These are phyloP conservation scores for Fusarium redolens DNA, from an alignment of 2,329 filamentous ascomycete genomes.

Conservation along the genomic window DNA sequence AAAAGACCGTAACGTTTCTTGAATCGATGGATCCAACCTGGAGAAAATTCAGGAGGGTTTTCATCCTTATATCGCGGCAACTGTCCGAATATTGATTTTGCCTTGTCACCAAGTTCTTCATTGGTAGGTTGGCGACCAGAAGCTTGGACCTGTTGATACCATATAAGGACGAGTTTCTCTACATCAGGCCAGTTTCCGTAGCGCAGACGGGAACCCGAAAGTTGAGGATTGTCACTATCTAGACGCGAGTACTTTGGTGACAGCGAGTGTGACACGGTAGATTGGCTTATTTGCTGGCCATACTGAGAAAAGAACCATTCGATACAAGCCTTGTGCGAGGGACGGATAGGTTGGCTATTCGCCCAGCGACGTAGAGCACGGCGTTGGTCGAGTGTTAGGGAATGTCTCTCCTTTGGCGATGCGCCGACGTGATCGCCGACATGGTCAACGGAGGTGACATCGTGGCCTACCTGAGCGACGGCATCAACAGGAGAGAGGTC, in stretches of 20 bases:
- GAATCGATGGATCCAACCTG: slow-evolving; percentile 73
- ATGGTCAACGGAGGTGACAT: slow-evolving; percentile 29
- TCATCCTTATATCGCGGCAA: slow-evolving; percentile 71
- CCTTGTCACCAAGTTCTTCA: slow-evolving; percentile 71
- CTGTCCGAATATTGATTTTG: slow-evolving; percentile 68
- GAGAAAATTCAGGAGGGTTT: slow-evolving; percentile 69
- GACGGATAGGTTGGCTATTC: slow-evolving; percentile 65
- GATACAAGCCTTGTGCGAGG: slow-evolving; percentile 71
- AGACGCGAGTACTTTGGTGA: slow-evolving; percentile 72
- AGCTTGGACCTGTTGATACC: slow-evolving; percentile 64
- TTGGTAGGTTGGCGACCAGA: slow-evolving; percentile 69
- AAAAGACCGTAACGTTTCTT: slow-evolving; percentile 72
- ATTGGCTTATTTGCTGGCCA: slow-evolving; percentile 70
- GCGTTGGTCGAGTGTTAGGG: slow-evolving; percentile 70
- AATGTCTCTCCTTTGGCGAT: slow-evolving; percentile 63
- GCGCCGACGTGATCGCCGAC: slow-evolving; percentile 13
- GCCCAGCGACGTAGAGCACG: slow-evolving; percentile 71
- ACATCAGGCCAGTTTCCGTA: slow-evolving; percentile 75
- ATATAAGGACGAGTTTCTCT: slow-evolving; percentile 66
- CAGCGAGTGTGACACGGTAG: slow-evolving; percentile 71
- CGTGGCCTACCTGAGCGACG: slow-evolving; percentile 35
- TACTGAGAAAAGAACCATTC: slow-evolving; percentile 71
- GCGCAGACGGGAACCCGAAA: slow-evolving; percentile 70
- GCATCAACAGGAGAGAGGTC: slow-evolving; percentile 45
- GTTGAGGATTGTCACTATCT: slow-evolving; percentile 68